A percentile compares a stretch with the other conserved stretches of the same genome.
phyloP scores from a whole-genome alignment of 1,284 basidiomycete species.

The Naganishia sp. region DNA sequence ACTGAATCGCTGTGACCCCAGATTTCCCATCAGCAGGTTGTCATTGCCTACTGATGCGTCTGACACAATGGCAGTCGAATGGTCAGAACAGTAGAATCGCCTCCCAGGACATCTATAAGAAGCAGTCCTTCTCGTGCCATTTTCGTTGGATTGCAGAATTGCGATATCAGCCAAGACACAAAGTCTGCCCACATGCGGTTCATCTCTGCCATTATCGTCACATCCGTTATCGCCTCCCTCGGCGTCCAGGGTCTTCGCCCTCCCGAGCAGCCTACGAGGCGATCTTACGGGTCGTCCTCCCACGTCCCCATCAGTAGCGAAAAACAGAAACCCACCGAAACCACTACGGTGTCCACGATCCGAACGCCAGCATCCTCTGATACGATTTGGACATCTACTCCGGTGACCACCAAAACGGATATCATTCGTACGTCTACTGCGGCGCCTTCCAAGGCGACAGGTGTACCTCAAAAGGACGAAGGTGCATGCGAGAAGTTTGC shows the following conservation, averaged over 20 bases:
- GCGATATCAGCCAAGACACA: background rate
- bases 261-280: conserved; percentile 3
- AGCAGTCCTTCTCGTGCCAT: background rate
- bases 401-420: too few relatives aligned
- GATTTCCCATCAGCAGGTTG: too few relatives aligned
- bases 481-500: conserved; percentile 7
- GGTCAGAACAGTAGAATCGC: too few relatives aligned
- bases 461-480: background rate
- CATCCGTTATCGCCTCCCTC: conserved; percentile 14
- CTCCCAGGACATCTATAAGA: background rate
- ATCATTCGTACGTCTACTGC: background rate
- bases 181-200: conserved; percentile 2
- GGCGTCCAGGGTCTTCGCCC: conserved; percentile 4
- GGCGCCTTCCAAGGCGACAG: background rate
- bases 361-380: background rate
- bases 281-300: background rate
- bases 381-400: too few relatives aligned
- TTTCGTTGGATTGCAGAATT: background rate
- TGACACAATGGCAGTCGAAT: too few relatives aligned
- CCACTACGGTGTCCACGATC: background rate
- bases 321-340: background rate
- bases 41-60: too few relatives aligned
- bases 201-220: conserved; percentile 11
- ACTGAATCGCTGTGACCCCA: too few relatives aligned
- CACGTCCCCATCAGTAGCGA: background rate